phyloP scores from a whole-genome alignment of 2,329 filamentous ascomycete species.

The Rutstroemia sydowiana region DNA sequence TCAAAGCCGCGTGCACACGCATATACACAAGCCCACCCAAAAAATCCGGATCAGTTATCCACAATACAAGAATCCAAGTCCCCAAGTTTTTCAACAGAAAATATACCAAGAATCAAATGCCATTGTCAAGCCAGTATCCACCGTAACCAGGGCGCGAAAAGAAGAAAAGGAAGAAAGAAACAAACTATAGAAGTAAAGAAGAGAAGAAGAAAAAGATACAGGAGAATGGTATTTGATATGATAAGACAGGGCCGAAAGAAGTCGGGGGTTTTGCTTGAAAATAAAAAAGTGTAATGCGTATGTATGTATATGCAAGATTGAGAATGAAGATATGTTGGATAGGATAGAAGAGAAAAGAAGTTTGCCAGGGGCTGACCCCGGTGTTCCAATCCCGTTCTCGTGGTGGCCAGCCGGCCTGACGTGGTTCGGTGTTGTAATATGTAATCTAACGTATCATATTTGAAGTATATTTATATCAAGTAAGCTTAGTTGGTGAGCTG shows the following conservation, averaged over 20 bases:
- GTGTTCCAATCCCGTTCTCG: background rate
- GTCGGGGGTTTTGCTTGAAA: background rate
- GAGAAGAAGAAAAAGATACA: background rate
- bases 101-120: background rate
- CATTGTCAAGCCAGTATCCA: background rate
- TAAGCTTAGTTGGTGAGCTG: too few relatives aligned
- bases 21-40: too few relatives aligned
- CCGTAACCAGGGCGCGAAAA: background rate
- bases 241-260: background rate
- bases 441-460: too few relatives aligned
- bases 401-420: background rate
- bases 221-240: background rate
- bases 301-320: too few relatives aligned
- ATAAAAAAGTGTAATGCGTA: background rate
- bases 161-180: background rate
- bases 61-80: too few relatives aligned
- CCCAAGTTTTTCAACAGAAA: background rate
- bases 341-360: background rate
- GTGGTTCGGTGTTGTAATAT: too few relatives aligned
- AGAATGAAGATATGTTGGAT: background rate
- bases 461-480: background rate
- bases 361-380: background rate
- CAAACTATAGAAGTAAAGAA: background rate
- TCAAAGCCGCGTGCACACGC: too few relatives aligned
- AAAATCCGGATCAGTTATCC: too few relatives aligned